These are phyloP conservation scores for Cocos nucifera DNA, from an alignment of 176 grass and related monocot species.

Conservation along the genomic window DNA sequence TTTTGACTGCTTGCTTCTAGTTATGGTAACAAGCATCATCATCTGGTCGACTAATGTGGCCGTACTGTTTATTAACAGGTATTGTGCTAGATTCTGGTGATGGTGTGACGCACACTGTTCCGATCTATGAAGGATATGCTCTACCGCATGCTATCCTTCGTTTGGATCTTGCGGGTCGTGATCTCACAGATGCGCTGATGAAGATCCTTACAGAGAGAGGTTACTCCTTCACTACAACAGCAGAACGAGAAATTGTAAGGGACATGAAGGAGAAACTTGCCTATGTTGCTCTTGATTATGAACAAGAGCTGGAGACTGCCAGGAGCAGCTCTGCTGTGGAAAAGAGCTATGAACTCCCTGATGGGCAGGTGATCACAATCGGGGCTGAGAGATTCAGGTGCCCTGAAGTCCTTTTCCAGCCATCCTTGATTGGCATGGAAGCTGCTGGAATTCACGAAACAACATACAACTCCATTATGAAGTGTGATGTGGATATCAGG, in stretches of 20 bases:
- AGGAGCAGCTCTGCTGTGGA: conserved; percentile 4
- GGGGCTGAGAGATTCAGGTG: conserved; percentile 11
- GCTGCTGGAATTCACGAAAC: conserved; percentile 13
- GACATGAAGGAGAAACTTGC: conserved; percentile 9
- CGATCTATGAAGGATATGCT: conserved; percentile 11
- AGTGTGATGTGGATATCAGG: conserved; percentile 10
- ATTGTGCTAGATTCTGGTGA: conserved; percentile 11
- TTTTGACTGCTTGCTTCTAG: no score
- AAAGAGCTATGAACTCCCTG: conserved; percentile 8
- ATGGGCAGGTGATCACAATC: conserved; percentile 5
- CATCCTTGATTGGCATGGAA: conserved; percentile 12
- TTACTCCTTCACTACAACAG: conserved; percentile 8
- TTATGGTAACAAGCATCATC: not conserved
- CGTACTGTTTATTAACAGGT: not conserved
- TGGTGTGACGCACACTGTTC: conserved; percentile 10
- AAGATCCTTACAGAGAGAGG: conserved; percentile 11
- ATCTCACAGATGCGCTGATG: conserved; percentile 5
- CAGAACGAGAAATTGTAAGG: conserved; percentile 9
- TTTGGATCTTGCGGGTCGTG: conserved; percentile 7
- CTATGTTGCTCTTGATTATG: conserved; percentile 8
- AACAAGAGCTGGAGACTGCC: conserved; percentile 7
- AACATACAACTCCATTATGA: conserved; percentile 9
- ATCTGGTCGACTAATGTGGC: not conserved
- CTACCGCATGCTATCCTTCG: conserved; percentile 14
- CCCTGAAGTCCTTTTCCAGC: conserved; percentile 8